Conservation (phyloP, 495 filamentous ascomycete species). For the Entonaema liquescens region DNA sequence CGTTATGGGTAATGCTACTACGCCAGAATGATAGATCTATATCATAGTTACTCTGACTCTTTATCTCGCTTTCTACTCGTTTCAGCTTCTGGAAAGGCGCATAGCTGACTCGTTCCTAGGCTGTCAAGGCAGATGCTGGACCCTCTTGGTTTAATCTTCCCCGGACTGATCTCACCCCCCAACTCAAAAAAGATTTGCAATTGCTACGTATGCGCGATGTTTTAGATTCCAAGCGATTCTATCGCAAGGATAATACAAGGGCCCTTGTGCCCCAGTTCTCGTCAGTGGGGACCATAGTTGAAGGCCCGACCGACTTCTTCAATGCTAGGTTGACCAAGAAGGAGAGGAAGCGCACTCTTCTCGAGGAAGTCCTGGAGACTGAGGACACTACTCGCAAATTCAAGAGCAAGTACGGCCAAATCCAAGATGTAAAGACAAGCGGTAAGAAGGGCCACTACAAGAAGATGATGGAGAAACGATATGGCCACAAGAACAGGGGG, state of each 20-base stretch:
- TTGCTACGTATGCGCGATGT: conserved; percentile 87
- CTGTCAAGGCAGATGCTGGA: conserved; percentile 57
- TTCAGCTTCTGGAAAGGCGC: conserved; percentile 25
- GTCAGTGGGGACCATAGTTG: conserved; percentile 86
- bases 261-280: conserved; percentile 77
- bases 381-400: conserved; percentile 54
- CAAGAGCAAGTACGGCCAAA: conserved; percentile 49
- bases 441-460: conserved; percentile 48
- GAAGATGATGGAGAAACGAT: conserved; percentile 46
- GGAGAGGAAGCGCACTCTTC: conserved; percentile 87
- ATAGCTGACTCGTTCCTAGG: conserved; percentile 44
- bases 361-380: conserved; percentile 81
- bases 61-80: conserved; percentile 26
- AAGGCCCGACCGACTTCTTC: conserved; percentile 89
- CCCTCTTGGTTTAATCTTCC: conserved; percentile 86
- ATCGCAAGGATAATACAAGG: conserved; percentile 79
- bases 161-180: conserved; percentile 78
- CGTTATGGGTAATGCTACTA: conserved; percentile 79
- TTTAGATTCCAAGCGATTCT: conserved; percentile 87
- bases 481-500: conserved; percentile 40
- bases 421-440: conserved; percentile 43
- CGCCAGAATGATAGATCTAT: conserved; percentile 70
- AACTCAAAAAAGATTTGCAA: conserved; percentile 87
- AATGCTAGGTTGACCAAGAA: conserved; percentile 81
- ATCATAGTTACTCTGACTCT: conserved; percentile 99